Conservation (phyloP, 202 grass and related monocot genomes). For the Saccharum hybrid region DNA sequence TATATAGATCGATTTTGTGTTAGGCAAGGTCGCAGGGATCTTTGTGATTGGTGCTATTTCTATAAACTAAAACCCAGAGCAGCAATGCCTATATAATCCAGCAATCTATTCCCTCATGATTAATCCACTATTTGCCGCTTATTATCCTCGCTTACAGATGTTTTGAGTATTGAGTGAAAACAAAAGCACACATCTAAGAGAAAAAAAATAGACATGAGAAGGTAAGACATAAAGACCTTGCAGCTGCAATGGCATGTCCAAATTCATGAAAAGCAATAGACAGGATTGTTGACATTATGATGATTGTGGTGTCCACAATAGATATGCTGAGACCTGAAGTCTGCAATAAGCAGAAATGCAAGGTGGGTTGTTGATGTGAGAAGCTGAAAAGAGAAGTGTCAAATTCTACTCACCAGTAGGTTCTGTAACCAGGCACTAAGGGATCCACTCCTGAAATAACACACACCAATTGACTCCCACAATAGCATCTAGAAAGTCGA, state of each 20-base stretch:
- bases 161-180: conserved; percentile 29
- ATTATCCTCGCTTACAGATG: not conserved
- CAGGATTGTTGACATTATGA: conserved; percentile 76
- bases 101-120: not conserved
- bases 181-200: conserved; percentile 21
- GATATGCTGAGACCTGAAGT: conserved; percentile 61
- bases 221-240: conserved; percentile 69
- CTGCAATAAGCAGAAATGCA: conserved; percentile 54
- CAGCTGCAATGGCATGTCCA: conserved; percentile 85
- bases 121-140: not conserved
- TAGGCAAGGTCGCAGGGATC: not conserved
- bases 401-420: conserved; percentile 62
- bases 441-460: conserved; percentile 45
- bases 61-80: not conserved
- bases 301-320: conserved; percentile 56
- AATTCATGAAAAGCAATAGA: conserved; percentile 94
- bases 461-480: conserved; percentile 54
- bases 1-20: not conserved
- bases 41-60: not conserved
- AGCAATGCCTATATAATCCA: not conserved
- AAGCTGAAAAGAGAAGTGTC: conserved; percentile 11
- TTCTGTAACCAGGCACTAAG: conserved; percentile 55
- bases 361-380: conserved; percentile 23
- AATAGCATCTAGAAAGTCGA: conserved; percentile 66
- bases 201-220: conserved; percentile 11